These are phyloP conservation scores for Lupinus albus DNA, from an alignment of 306 rosid genomes.

Conservation along the genomic window DNA sequence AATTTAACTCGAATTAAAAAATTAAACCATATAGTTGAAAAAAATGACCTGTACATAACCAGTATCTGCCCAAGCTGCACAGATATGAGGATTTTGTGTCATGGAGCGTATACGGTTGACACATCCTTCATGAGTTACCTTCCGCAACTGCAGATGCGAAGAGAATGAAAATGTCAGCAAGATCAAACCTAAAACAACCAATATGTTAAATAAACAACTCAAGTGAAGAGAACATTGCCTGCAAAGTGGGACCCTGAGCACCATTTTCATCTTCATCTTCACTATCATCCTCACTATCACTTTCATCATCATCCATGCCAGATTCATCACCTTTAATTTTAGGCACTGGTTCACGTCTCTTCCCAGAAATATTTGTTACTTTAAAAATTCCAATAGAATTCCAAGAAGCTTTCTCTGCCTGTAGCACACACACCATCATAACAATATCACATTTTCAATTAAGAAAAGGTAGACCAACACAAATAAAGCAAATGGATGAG, in stretches of 20 bases:
- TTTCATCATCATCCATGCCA: conserved; percentile 67
- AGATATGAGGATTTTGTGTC: conserved; percentile 85
- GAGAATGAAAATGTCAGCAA: conserved; percentile 13
- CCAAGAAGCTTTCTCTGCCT: conserved; percentile 83
- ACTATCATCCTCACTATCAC: conserved; percentile 72
- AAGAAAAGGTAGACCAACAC: conserved; percentile 14
- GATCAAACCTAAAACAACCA: conserved; percentile 23
- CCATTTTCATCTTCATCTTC: conserved; percentile 60
- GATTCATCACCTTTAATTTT: conserved; percentile 56
- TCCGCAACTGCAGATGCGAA: conserved; percentile 64
- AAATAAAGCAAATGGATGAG: conserved; percentile 16
- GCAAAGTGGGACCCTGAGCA: conserved; percentile 59
- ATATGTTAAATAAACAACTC: conserved; percentile 20
- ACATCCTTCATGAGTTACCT: conserved; percentile 81
- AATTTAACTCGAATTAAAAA: conserved; percentile 1
- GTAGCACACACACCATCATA: conserved; percentile 38
- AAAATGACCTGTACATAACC: conserved; percentile 81
- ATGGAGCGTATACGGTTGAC: conserved; percentile 87
- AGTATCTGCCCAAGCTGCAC: conserved; percentile 90
- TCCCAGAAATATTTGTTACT: conserved; percentile 80
- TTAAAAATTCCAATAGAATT: conserved; percentile 86
- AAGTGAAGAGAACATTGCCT: conserved; percentile 51
- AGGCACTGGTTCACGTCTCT: conserved; percentile 75
- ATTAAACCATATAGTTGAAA: conserved; percentile 7
- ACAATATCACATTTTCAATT: conserved; percentile 13